Base-by-base conservation (phyloP, 306 rosid genomes). In the Aeschynomene evenia region DNA sequence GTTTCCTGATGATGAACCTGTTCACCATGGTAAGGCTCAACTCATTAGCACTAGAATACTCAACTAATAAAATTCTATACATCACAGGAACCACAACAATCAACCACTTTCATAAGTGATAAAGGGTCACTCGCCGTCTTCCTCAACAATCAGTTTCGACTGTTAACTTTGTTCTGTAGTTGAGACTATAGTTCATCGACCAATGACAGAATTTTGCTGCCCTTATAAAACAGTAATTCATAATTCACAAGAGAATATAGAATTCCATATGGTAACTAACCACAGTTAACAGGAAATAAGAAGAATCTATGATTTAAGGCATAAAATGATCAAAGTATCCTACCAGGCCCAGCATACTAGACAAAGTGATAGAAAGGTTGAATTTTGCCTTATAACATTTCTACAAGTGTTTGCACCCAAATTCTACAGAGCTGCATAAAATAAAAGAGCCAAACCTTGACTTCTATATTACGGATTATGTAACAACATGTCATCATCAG, bases 391-490 rank as follows among this genome's bases (percentile, higher is more conserved):
- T 26, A 7, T 39, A 74, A 14, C 43, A 62, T 24, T 23, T 57
- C 48, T 70, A 60, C 45, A 66, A 4, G 18, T 34, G 51, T 24
- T 71, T 53, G 71, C 81, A 64, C 42, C 42, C 15, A 75, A 33
- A 36, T 64, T 75, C 78, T 70, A 58, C 9, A 51, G 49, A 62
- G 50, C 59, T 66, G 13, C 65, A 58, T 26, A n/a, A n/a, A n/a
- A n/a, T 52, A 57, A 53, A 33, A 66, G 70, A 58, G 62, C 12
- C 71, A 58, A 55, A 50, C 57, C 36, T 10, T 70, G 54, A 70
- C 24, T 60, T 66, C 63, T 51, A 56, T 60, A 26, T 16, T 60
- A 60, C 26, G 56, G 51, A 71, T 66, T 52, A 36, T 58, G 57
- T 69, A 55, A 11, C 45, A 68, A 45, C 24, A 71, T 59, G 23